Conservation (phyloP, 2,329 filamentous ascomycete species). For the Ceratocystis ficicola region DNA sequence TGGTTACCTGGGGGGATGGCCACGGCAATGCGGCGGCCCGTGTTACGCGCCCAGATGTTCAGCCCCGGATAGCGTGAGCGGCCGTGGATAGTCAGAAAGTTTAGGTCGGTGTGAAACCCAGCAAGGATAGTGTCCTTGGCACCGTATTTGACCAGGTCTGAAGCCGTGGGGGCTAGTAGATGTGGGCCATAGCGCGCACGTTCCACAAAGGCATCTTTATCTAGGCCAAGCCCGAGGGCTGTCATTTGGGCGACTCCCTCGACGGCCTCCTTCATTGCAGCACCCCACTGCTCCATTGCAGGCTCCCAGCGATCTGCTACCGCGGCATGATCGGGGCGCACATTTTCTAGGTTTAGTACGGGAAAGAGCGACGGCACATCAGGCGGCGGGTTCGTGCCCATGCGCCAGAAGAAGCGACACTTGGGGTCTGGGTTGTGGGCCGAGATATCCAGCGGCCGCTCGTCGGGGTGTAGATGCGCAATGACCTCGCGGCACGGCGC, state of each 20-base stretch:
- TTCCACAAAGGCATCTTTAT: slow-evolving; percentile 40
- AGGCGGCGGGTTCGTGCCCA: slow-evolving; percentile 40
- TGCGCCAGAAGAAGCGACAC: slow-evolving; percentile 52
- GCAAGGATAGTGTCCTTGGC: slow-evolving; percentile 46
- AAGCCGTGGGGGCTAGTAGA: slow-evolving; percentile 48
- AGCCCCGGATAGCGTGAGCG: slow-evolving; percentile 50
- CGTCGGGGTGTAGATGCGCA: slow-evolving; percentile 39
- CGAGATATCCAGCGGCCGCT: slow-evolving; percentile 47
- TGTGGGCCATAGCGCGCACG: slow-evolving; percentile 49
- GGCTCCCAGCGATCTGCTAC: slow-evolving; percentile 42
- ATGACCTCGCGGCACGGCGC: slow-evolving; percentile 49
- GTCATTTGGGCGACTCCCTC: slow-evolving; percentile 47
- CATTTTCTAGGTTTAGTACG: slow-evolving; percentile 42
- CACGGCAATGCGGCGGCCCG: slow-evolving; percentile 45
- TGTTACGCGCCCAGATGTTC: slow-evolving; percentile 53
- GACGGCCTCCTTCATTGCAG: slow-evolving; percentile 48
- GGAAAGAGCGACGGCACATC: slow-evolving; percentile 37
- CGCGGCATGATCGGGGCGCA: slow-evolving; percentile 39
- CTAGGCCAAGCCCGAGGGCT: slow-evolving; percentile 44
- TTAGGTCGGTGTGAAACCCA: slow-evolving; percentile 52
- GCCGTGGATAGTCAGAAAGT: slow-evolving; percentile 53
- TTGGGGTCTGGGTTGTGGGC: slow-evolving; percentile 48
- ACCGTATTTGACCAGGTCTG: slow-evolving; percentile 44
- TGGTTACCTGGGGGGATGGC: slow-evolving; percentile 46
- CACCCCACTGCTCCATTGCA: slow-evolving; percentile 46